These are phyloP conservation scores for Sordariomycetes sp. DNA, from an alignment of 2,329 filamentous ascomycete genomes.

Conservation along the genomic window DNA sequence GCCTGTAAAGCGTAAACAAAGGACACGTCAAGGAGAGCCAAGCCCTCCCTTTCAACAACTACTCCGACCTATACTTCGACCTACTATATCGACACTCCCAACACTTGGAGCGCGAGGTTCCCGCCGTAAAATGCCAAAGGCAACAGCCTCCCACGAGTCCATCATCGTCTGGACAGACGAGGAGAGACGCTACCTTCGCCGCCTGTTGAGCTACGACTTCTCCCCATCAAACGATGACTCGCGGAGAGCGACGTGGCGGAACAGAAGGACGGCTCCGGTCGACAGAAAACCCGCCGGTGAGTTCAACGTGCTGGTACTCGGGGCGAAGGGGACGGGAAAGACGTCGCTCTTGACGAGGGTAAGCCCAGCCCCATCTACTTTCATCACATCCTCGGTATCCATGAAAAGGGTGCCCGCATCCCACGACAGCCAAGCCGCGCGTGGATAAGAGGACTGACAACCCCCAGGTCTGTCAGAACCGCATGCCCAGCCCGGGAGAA, in stretches of 20 bases:
- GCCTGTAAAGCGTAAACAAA: no score
- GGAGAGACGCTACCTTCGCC: constrained; percentile 24
- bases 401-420: neutral
- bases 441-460: neutral
- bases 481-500: constrained; percentile 12
- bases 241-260: constrained; percentile 3
- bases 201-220: constrained; percentile 24
- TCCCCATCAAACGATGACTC: constrained; percentile 11
- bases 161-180: constrained; percentile 22
- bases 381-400: neutral
- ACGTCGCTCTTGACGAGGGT: constrained; percentile 24
- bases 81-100: neutral
- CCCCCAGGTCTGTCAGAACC: constrained; percentile 17
- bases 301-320: constrained; percentile 23
- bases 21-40: no score
- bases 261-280: constrained; percentile 3
- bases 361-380: constrained; percentile 2
- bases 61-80: no score
- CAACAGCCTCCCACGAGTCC: constrained; percentile 2
- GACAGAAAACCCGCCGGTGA: constrained; percentile 15
- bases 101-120: neutral
- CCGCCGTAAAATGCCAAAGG: neutral
- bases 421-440: neutral
- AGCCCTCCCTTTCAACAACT: no score
- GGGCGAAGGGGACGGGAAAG: constrained; percentile 24